A percentile compares a stretch with the other conserved stretches of the same genome.
These are phyloP conservation scores for Fraxinus baroniana DNA, from an alignment of 305 asterid species.

Conservation along the genomic window DNA sequence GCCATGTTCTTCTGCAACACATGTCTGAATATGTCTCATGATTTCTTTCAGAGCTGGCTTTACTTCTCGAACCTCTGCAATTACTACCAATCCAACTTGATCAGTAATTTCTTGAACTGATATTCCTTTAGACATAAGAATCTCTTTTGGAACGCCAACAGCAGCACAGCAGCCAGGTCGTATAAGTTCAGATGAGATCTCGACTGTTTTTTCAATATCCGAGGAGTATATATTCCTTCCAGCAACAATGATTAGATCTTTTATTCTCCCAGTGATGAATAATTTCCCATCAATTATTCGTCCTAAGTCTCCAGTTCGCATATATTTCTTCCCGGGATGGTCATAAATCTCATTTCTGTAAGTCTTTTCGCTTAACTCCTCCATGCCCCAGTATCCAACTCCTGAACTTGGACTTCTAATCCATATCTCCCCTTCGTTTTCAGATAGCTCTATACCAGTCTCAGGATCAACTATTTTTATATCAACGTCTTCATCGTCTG, in stretches of 20 bases:
- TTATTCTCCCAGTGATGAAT: slow-evolving; percentile 66
- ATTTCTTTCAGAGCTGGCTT: slow-evolving; percentile 35
- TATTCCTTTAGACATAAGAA: slow-evolving; percentile 51
- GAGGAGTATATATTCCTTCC: slow-evolving; percentile 68
- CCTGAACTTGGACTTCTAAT: slow-evolving; percentile 68
- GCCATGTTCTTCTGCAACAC: slow-evolving; percentile 71
- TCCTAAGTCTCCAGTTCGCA: slow-evolving; percentile 69
- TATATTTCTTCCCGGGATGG: slow-evolving; percentile 42
- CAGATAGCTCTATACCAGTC: slow-evolving; percentile 39
- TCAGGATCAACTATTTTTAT: slow-evolving; percentile 63
- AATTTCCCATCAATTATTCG: slow-evolving; percentile 51
- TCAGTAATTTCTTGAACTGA: slow-evolving; percentile 50
- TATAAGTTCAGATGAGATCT: slow-evolving; percentile 51
- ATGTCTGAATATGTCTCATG: slow-evolving; percentile 38
- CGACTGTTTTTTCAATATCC: slow-evolving; percentile 72
- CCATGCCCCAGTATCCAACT: slow-evolving; percentile 63
- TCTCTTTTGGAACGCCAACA: slow-evolving; percentile 64
- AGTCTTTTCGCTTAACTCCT: slow-evolving; percentile 48
- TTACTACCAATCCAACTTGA: slow-evolving; percentile 58
- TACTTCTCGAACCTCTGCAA: slow-evolving; percentile 65
- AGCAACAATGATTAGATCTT: slow-evolving; percentile 66
- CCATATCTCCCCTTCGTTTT: slow-evolving; percentile 75
- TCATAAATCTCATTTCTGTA: slow-evolving; percentile 44
- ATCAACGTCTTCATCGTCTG: slow-evolving; percentile 36
- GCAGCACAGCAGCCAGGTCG: slow-evolving; percentile 84